Evolutionary conservation across 495 filamentous ascomycete genomes (phyloP), one percentile per base, ranked within the genome.

Genomic region (Podospora fimiseda): DNA sequence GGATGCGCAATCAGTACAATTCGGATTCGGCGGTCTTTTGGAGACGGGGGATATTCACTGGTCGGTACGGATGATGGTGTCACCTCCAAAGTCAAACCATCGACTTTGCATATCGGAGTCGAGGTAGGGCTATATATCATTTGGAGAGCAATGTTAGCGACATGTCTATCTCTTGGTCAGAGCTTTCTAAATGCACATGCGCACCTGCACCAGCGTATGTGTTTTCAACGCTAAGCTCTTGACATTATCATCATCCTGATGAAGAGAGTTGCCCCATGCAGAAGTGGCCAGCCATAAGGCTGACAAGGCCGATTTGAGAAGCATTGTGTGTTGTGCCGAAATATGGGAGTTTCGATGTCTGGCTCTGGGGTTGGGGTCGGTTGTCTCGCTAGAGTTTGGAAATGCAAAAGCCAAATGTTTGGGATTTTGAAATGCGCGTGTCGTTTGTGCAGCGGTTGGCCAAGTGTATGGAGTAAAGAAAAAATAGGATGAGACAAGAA

Each of bases 11-110:
- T 43, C 44, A 43, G 21, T 51, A 37, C 23, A 14, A n/a, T n/a
- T n/a, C 23, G 18, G 44, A 8, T 16, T 30, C n/a, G n/a, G n/a
- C n/a, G n/a, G n/a, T n/a, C n/a, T n/a, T n/a, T n/a, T n/a, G n/a
- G n/a, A n/a, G n/a, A n/a, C n/a, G 38, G 24, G 56, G 45, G 27
- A 20, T 36, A 43, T 75, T 55, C 83, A 96, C 86, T 89, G 82
- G 69, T 99, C 94, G 57, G 90, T 87, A 43, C 94, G 85, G 64
- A 97, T 77, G 58, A 99, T 82, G 4, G 93, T 94, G 68, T 96
- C 89, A 62, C 91, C 93, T 64, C 94, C 94, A 80, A 95, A 99
- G 74, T 99, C 94, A 70, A 88, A 99, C 90, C 93, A 99, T 72
- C 94, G 87, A 75, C 88, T 95, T 78, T 95, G 89, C 84, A 97